A percentile compares a stretch with the other conserved stretches of the same genome.
Evolutionary conservation across 495 filamentous ascomycete genomes (phyloP).

Genomic region (Cercophora sp.): DNA sequence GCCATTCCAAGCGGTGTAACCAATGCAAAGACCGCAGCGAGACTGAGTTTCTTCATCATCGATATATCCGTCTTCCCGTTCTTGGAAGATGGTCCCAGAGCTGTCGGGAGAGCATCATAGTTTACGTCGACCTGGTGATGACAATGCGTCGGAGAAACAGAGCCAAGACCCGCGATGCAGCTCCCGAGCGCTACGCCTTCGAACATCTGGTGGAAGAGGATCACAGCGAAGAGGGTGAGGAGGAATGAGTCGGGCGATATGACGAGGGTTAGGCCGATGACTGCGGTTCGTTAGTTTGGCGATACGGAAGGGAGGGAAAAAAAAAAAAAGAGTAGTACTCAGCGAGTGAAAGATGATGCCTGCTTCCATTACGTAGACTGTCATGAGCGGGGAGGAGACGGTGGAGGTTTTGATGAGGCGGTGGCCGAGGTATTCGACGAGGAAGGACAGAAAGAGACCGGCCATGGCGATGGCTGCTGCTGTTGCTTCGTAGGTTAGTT

Average conservation of each 20-base stretch:
- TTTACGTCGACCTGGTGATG: background rate
- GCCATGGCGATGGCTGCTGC: conserved; percentile 61
- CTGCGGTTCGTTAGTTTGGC: conserved; percentile 23
- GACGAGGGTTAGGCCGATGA: conserved; percentile 56
- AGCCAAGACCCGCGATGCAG: conserved; percentile 58
- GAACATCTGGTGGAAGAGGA: conserved; percentile 68
- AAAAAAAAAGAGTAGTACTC: conserved; percentile 13
- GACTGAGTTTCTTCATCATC: conserved; percentile 37
- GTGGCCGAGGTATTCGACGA: conserved; percentile 54
- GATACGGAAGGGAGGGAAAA: background rate
- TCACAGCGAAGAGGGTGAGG: conserved; percentile 52
- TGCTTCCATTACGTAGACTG: conserved; percentile 44
- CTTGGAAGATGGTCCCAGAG: background rate
- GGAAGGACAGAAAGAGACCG: conserved; percentile 58
- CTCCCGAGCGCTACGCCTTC: conserved; percentile 74
- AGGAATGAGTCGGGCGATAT: conserved; percentile 54
- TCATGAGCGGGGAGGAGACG: background rate
- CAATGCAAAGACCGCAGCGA: conserved; percentile 47
- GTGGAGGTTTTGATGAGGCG: conserved; percentile 36
- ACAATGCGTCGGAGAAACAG: background rate
- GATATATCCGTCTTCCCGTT: conserved; percentile 11
- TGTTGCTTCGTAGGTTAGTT: conserved; percentile 56
- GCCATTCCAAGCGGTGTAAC: conserved; percentile 56
- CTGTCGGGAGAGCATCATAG: background rate
- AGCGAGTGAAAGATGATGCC: conserved; percentile 70